A percentile compares a stretch with the other conserved stretches of the same genome.
These are phyloP conservation scores for Xylaria bambusicola DNA, from an alignment of 495 filamentous ascomycete genomes.

Conservation along the genomic window DNA sequence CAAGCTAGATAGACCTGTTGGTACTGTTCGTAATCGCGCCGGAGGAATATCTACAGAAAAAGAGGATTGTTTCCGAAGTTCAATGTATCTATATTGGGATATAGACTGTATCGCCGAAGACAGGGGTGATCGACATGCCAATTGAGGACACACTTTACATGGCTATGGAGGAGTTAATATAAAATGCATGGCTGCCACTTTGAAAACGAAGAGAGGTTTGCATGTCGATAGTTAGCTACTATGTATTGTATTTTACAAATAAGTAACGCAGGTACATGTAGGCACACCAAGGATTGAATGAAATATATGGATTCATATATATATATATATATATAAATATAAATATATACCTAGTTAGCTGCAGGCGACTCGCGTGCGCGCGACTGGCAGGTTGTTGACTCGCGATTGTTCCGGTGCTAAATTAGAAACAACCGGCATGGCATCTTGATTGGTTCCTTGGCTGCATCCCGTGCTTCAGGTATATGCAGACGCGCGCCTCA, in stretches of 20 bases:
- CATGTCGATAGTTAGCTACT: not conserved
- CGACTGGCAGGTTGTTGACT: slow-evolving; percentile 3
- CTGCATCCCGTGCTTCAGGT: slow-evolving; percentile 5
- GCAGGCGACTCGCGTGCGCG: not conserved
- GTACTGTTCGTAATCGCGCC: not conserved
- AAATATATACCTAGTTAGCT: no score
- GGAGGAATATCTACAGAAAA: not conserved
- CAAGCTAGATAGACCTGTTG: not conserved
- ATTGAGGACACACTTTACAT: no score
- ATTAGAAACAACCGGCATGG: slow-evolving; percentile 1
- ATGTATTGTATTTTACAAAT: no score
- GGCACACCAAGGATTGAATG: no score
- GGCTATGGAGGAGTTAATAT: no score
- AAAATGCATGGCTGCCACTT: not conserved
- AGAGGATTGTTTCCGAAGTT: not conserved
- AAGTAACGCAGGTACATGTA: no score
- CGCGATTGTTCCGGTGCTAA: slow-evolving; percentile 7
- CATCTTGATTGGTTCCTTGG: slow-evolving; percentile 5
- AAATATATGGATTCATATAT: no score
- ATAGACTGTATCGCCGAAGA: not conserved
- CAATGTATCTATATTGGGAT: not conserved
- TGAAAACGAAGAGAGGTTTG: not conserved
- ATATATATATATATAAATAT: no score
- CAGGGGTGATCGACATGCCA: not conserved
- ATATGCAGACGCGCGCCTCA: not conserved